These are phyloP conservation scores for Clavulina sp. DNA, from an alignment of 768 basidiomycete genomes.

Conservation along the genomic window DNA sequence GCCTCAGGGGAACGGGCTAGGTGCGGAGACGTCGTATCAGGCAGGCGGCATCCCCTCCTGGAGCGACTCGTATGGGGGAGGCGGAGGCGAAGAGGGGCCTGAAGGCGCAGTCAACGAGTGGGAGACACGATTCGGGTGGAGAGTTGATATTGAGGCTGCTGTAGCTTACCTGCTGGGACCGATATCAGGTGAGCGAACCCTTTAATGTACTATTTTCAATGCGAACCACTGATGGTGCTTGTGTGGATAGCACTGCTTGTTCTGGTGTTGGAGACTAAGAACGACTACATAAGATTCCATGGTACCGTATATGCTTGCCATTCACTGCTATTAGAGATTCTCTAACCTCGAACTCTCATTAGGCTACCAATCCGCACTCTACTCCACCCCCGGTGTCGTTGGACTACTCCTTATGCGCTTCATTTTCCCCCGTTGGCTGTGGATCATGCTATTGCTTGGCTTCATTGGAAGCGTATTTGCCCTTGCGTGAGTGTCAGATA, in stretches of 20 bases:
- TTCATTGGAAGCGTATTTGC: slow-evolving; percentile 27
- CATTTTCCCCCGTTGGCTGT: slow-evolving; percentile 35
- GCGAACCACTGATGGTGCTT: not conserved
- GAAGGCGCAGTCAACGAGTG: slow-evolving; percentile 36
- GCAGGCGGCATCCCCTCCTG: slow-evolving; percentile 49
- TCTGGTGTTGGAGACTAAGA: slow-evolving; percentile 57
- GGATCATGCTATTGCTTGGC: slow-evolving; percentile 30
- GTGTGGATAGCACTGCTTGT: slow-evolving; percentile 34
- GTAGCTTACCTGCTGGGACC: slow-evolving; percentile 52
- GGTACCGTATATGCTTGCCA: slow-evolving; percentile 23
- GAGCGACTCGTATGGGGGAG: slow-evolving; percentile 27
- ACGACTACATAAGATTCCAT: slow-evolving; percentile 64
- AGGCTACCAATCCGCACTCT: slow-evolving; percentile 68
- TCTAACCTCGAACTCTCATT: slow-evolving; percentile 1
- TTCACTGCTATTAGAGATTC: not conserved
- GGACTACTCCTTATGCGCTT: slow-evolving; percentile 37
- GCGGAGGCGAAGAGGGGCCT: slow-evolving; percentile 22
- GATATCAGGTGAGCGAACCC: slow-evolving; percentile 41
- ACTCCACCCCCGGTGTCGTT: slow-evolving; percentile 43
- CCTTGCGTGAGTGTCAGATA: slow-evolving; percentile 34
- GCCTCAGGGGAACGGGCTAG: slow-evolving; percentile 14
- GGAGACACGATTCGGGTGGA: slow-evolving; percentile 51
- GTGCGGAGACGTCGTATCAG: slow-evolving; percentile 36
- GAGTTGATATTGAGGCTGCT: slow-evolving; percentile 50
- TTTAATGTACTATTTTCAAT: not conserved